These are phyloP conservation scores for Acorus calamus DNA, from an alignment of 106 monocot species.

Conservation along the genomic window DNA sequence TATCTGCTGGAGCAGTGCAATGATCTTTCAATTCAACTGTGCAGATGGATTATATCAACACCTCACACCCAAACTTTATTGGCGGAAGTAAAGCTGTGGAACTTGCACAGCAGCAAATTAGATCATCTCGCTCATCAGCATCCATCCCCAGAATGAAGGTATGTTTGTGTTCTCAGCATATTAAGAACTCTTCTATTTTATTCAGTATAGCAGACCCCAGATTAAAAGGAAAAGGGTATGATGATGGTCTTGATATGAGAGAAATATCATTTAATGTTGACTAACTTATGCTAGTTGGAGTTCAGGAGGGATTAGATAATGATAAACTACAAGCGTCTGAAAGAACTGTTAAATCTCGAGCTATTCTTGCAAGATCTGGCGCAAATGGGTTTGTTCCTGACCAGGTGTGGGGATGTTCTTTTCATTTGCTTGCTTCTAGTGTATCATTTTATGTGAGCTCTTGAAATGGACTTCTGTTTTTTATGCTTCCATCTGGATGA, in stretches of 20 bases:
- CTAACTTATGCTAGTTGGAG: neutral
- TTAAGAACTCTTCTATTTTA: too few relatives aligned
- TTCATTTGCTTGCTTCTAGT: neutral
- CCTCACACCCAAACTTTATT: conserved; percentile 85
- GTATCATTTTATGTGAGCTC: neutral
- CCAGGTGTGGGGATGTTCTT: conserved; percentile 28
- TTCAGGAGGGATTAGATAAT: conserved; percentile 56
- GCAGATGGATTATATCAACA: conserved; percentile 94
- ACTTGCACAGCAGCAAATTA: conserved; percentile 54
- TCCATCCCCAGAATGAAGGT: conserved; percentile 32
- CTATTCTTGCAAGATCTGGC: conserved; percentile 53
- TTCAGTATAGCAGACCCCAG: too few relatives aligned
- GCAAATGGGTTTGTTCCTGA: conserved; percentile 82
- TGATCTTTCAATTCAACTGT: conserved; percentile 14
- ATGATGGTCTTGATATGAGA: neutral
- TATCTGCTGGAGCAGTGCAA: neutral
- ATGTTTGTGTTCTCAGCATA: conserved; percentile 5
- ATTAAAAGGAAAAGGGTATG: too few relatives aligned
- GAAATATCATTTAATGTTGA: neutral
- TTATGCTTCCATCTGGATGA: neutral
- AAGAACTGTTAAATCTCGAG: conserved; percentile 62
- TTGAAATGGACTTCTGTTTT: neutral
- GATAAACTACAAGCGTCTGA: conserved; percentile 72
- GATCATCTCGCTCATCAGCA: conserved; percentile 22
- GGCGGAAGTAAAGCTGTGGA: conserved; percentile 84